Evolutionary conservation across 345 rosid genomes (phyloP).

Genomic region (Citrus sp.): DNA sequence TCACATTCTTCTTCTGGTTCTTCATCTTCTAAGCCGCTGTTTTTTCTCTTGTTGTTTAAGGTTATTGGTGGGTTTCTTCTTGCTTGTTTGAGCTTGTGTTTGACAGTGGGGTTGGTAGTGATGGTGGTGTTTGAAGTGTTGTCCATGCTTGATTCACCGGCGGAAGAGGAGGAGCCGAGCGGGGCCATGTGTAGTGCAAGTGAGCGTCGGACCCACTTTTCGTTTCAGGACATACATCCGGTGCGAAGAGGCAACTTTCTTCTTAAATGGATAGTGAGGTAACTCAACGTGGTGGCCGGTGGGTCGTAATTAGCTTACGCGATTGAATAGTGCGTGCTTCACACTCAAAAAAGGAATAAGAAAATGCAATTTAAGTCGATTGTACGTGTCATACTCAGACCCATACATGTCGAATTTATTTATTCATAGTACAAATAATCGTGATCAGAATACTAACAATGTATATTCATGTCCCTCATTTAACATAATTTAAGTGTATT

Average conservation of each 20-base stretch:
- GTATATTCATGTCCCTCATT: too few species aligned
- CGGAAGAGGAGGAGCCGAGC: conserved; percentile 8
- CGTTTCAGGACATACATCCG: not conserved
- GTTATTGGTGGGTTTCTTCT: not conserved
- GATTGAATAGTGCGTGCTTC: not conserved
- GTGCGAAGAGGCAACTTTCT: not conserved
- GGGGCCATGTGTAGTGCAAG: conserved; percentile 11
- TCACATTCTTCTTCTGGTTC: conserved; percentile 34
- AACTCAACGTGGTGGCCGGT: not conserved
- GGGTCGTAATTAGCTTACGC: not conserved
- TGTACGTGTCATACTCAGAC: too few species aligned
- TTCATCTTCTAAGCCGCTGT: not conserved
- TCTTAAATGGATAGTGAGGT: not conserved
- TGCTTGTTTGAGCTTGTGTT: conserved; percentile 5
- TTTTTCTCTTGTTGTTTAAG: conserved; percentile 14
- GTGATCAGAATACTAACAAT: too few species aligned
- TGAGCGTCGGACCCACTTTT: not conserved
- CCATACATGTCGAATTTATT: too few species aligned
- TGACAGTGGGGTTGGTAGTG: conserved; percentile 1
- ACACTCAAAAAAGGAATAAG: not conserved
- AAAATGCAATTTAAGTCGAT: not conserved
- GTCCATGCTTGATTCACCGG: conserved; percentile 25
- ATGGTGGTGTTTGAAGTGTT: conserved; percentile 1
- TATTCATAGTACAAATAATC: too few species aligned
- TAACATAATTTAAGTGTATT: too few species aligned